A percentile compares a stretch with the other conserved stretches of the same genome.
These are phyloP conservation scores for Chaetomium olivaceum DNA, from an alignment of 2,329 filamentous ascomycete genomes.

Conservation along the genomic window DNA sequence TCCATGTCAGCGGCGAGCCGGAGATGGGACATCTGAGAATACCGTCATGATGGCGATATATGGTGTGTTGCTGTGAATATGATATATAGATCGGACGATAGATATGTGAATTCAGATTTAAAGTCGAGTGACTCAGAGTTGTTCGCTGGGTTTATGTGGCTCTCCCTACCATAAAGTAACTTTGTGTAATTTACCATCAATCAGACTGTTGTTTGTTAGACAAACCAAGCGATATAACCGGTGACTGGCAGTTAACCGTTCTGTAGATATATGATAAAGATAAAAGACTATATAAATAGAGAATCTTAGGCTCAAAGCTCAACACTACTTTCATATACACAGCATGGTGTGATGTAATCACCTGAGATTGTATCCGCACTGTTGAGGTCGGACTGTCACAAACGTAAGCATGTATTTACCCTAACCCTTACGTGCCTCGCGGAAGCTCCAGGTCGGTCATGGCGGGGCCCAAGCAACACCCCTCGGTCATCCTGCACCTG, in stretches of 20 bases:
- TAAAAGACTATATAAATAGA: neutral
- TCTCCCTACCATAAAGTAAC: too few species aligned
- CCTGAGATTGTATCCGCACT: neutral
- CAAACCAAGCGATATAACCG: neutral
- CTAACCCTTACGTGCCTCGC: neutral
- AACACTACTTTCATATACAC: too few species aligned
- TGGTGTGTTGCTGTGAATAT: neutral
- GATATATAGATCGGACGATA: neutral
- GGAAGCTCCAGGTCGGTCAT: neutral
- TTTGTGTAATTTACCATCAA: neutral
- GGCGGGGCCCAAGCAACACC: constrained; percentile 7
- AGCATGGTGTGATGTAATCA: neutral
- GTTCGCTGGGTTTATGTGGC: neutral
- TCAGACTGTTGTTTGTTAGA: neutral
- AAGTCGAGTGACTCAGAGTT: neutral
- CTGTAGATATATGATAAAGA: neutral
- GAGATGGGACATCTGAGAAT: neutral
- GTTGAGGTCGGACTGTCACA: too few species aligned
- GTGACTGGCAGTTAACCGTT: neutral
- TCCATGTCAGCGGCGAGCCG: neutral
- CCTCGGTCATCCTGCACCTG: neutral
- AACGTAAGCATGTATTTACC: neutral
- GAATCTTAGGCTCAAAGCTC: neutral
- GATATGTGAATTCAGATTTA: neutral
- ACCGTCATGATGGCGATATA: neutral